Base-by-base conservation (phyloP, 768 basidiomycete species). In the Boletus edulis region DNA sequence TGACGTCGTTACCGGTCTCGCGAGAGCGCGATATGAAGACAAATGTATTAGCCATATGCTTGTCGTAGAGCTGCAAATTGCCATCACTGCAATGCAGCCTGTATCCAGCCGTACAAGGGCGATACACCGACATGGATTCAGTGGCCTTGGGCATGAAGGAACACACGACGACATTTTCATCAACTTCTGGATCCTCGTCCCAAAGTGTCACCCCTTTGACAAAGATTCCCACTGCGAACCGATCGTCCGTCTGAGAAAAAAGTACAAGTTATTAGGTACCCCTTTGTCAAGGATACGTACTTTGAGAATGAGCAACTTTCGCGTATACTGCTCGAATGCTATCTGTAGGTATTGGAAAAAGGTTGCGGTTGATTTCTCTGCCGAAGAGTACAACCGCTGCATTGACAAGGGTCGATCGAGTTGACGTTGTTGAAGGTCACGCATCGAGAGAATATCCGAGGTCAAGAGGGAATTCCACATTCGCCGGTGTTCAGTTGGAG, bases 401-500 rank as follows among this genome's bases (percentile, higher is more conserved):
- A 87, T 71, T 0, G 78, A 74, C 52, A 85, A 76, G 10, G 83
- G 82, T 3, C 75, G 77, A 38, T 76, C 68, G 11, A 87, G 72
- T 6, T 77, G 70, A 20, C 81, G 72, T 43, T 81, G 76, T 51
- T 77, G 77, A 13, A 88, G 65, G 59, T 86, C 84, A 24, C 71
- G 63, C 4, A 68, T 61, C 0, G 73, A 76, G 51, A 88, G 64
- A 24, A 87, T 82, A 53, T 85, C 82, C 0, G 86, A 87, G 2
- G 77, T 77, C 54, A 83, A 62, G 5, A 87, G 71, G 2, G 84
- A 86, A 59, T 86, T 86, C 83, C 84, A 88, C 42, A 86, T 69
- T 40, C 76, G 74, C 2, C 78, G 73, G 60, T 82, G 72, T 18
- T 78, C 73, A 7, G 73, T 64, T 3, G 67, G 69, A 24, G 71